Conservation (phyloP, 2,329 filamentous ascomycete genomes). For the Mycosphaerella sp. region DNA sequence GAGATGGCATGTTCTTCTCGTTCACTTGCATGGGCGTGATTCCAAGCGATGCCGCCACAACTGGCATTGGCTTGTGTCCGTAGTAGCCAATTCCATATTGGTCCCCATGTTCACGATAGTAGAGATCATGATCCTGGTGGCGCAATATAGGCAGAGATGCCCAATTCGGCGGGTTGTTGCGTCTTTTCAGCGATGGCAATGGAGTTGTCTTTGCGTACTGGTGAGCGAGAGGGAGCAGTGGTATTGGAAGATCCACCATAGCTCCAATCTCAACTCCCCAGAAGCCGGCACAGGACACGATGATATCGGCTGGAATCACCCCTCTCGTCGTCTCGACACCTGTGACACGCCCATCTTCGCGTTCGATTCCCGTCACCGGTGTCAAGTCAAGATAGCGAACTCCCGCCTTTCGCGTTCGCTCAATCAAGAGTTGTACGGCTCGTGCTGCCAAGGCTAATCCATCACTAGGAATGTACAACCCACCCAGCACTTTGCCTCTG, state of each 20-base stretch:
- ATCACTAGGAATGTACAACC: conserved; percentile 55
- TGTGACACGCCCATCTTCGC: conserved; percentile 46
- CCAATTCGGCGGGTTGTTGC: conserved; percentile 43
- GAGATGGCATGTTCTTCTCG: conserved; percentile 58
- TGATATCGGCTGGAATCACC: conserved; percentile 51
- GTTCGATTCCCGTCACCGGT: conserved; percentile 52
- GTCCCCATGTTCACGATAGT: conserved; percentile 59
- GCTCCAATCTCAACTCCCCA: conserved; percentile 60
- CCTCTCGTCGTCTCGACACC: conserved; percentile 49
- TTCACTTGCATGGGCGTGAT: conserved; percentile 49
- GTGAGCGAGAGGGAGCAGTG: conserved; percentile 55
- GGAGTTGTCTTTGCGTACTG: conserved; percentile 58
- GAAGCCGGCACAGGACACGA: conserved; percentile 58
- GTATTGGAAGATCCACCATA: conserved; percentile 54
- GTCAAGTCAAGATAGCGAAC: conserved; percentile 53
- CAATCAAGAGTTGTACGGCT: conserved; percentile 57
- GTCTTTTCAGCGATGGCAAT: conserved; percentile 41
- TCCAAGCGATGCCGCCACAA: conserved; percentile 50
- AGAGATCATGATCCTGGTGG: conserved; percentile 58
- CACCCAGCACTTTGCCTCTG: conserved; percentile 45
- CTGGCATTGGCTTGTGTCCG: conserved; percentile 56
- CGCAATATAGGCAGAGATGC: conserved; percentile 54
- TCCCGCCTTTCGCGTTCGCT: conserved; percentile 51
- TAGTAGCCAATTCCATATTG: conserved; percentile 59
- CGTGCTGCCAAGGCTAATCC: conserved; percentile 55